Conservation (phyloP, 2,329 filamentous ascomycete genomes). For the Pleoardoris graminearum region DNA sequence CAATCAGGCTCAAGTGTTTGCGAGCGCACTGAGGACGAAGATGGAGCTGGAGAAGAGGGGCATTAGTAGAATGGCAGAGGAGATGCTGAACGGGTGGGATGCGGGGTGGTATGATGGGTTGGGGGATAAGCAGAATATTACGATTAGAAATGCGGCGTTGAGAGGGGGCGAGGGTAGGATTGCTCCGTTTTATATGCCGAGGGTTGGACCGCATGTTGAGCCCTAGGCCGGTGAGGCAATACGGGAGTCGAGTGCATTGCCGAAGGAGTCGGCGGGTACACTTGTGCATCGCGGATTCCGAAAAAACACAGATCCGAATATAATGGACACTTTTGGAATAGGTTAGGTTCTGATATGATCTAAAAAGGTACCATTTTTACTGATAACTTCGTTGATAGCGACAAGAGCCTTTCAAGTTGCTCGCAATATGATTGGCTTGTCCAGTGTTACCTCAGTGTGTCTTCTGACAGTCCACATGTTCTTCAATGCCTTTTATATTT, state of each 20-base stretch:
- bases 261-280: too few species aligned
- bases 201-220: slow-evolving; percentile 9
- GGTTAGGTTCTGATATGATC: not conserved
- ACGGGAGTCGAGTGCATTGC: too few species aligned
- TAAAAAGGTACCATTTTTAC: not conserved
- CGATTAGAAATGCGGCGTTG: not conserved
- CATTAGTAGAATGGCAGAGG: not conserved
- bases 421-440: not conserved
- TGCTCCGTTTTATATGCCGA: slow-evolving; percentile 10
- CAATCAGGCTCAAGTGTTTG: slow-evolving; percentile 38
- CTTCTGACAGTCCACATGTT: slow-evolving; percentile 36
- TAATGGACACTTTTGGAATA: too few species aligned
- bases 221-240: not conserved
- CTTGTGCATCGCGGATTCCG: too few species aligned
- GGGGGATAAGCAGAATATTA: not conserved
- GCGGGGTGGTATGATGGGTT: slow-evolving; percentile 1
- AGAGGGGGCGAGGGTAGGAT: not conserved
- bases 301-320: too few species aligned
- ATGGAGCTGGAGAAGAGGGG: slow-evolving; percentile 16
- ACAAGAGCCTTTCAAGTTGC: too few species aligned
- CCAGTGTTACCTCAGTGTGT: not conserved
- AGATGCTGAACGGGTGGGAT: not conserved
- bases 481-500: slow-evolving; percentile 42
- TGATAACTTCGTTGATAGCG: too few species aligned
- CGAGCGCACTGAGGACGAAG: slow-evolving; percentile 27